Evolutionary conservation across 78 protist genomes (phyloP), one percentile per base, ranked within the genome.

Genomic region (Dictyostelium intermedium): DNA sequence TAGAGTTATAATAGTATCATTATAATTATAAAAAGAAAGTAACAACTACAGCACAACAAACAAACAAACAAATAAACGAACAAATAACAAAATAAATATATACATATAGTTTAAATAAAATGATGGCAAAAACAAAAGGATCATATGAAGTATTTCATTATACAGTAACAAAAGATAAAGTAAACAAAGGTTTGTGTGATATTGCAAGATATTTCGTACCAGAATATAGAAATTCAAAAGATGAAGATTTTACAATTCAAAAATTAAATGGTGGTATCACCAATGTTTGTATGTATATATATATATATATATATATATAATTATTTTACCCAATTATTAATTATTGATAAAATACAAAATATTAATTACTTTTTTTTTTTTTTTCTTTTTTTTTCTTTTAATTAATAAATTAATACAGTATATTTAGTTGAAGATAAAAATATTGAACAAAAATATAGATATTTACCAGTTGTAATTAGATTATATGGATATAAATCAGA

Each of bases 231-330:
- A 82, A 87, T 30, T 79, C 93, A 25, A 39, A 84, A 3, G 96
- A 92, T 50, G 60, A 76, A 13, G 91, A 92, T 72, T 76, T 92
- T 23, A 34, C 89, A 72, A 82, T 92, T 35, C 78, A 53, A 20
- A 74, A 77, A 83, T 37, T 92, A 45, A 84, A 92, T 66, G 96
- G 96, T 69, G 96, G 96, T n/a, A 85, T 92, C 63, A 92, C 96
- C 13, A 92, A 92, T 72, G 79, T 85, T 50, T 76, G 96, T 92
- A 83, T 9, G 96, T 78, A 35, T 61, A n/a, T 30, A 53, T 63
- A 7, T 60, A n/a, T 13, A 39, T 37, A 61, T 1, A 39, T n/a
- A 32, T 74, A 70, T 13, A 6, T 25, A 6, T 34, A 14, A 50
- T 50, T 14, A 50, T 50, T 9, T 8, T 7, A 9, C 3, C 11